phyloP scores from a whole-genome alignment of 2,329 filamentous ascomycete species.

The Parascedosporium putredinis region DNA sequence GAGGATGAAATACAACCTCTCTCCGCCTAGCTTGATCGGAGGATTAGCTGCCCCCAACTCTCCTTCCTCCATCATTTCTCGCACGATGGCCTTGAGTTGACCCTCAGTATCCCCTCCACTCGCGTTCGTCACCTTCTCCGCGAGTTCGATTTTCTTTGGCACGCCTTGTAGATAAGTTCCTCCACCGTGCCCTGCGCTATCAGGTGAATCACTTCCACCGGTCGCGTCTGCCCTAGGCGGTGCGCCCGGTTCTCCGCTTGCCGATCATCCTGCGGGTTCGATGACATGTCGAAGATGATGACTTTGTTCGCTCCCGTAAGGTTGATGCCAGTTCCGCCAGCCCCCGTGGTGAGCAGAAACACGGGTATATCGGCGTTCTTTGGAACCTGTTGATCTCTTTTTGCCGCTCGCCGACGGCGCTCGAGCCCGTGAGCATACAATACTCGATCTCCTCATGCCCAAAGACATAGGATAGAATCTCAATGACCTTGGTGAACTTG shows the following conservation, averaged over 20 bases:
- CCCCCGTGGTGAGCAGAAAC: constrained; percentile 86
- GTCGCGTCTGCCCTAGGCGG: constrained; percentile 79
- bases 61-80: constrained; percentile 6
- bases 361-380: constrained; percentile 66
- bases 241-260: constrained; percentile 96
- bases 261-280: constrained; percentile 97
- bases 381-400: constrained; percentile 83
- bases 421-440: constrained; percentile 78
- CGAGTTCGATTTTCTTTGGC: constrained; percentile 88
- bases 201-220: constrained; percentile 82
- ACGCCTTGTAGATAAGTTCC: constrained; percentile 84
- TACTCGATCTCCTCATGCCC: constrained; percentile 63
- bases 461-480: constrained; percentile 78
- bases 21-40: too few species aligned
- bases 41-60: not conserved
- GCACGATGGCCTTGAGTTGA: constrained; percentile 4
- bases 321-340: constrained; percentile 95
- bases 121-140: constrained; percentile 45
- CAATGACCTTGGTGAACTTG: constrained; percentile 84
- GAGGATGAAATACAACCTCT: too few species aligned
- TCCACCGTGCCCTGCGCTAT: constrained; percentile 78
- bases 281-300: constrained; percentile 92
- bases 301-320: constrained; percentile 94
- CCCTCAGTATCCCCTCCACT: constrained; percentile 23
- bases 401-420: constrained; percentile 73